Evolutionary conservation across 2,329 filamentous ascomycete genomes (phyloP), one percentile per base, ranked within the genome.

Genomic region (Lecanicillium sp.): DNA sequence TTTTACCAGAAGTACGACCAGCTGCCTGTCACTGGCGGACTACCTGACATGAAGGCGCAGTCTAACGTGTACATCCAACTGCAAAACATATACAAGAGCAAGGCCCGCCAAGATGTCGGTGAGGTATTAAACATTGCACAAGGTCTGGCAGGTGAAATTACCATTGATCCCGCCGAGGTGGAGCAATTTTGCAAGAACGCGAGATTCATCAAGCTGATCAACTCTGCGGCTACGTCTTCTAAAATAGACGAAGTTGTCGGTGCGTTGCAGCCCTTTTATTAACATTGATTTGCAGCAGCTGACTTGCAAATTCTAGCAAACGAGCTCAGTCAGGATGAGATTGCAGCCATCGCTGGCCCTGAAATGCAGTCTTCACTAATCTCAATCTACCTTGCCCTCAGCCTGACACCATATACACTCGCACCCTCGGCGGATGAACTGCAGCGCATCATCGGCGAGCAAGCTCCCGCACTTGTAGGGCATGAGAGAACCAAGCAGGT

Each of bases 1-100:
- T 98, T 98, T 65, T 84, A 91, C 64, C 66, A 77, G 9, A 80
- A 80, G 47, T 81, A 96, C 61, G 70, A 75, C 7, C 76, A 84
- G 23, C 75, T 98, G 5, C 93, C 93, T 14, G 73, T 98, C 0
- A 85, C 90, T 1, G 94, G 93, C 11, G 83, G 85, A 3, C 73
- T 98, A 2, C 93, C 94, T 2, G 93, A 98, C 64, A 98, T 98
- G 93, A 98, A 98, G 71, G 90, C 93, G 3, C 81, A 91, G 61
- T 95, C 90, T 3, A 81, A 77, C 48, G 86, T 94, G 53, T 98
- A 98, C 69, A 85, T 98, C 55, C 76, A 83, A 58, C 76, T 98
- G 11, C 93, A 97, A 63, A 91, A 87, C 58, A 81, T 97, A 51
- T 98, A 97, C 78, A 96, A 95, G 67, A 68, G 74, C 19, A 95